phyloP scores from a whole-genome alignment of 2,329 filamentous ascomycete genomes.

The Ascochyta lentis region DNA sequence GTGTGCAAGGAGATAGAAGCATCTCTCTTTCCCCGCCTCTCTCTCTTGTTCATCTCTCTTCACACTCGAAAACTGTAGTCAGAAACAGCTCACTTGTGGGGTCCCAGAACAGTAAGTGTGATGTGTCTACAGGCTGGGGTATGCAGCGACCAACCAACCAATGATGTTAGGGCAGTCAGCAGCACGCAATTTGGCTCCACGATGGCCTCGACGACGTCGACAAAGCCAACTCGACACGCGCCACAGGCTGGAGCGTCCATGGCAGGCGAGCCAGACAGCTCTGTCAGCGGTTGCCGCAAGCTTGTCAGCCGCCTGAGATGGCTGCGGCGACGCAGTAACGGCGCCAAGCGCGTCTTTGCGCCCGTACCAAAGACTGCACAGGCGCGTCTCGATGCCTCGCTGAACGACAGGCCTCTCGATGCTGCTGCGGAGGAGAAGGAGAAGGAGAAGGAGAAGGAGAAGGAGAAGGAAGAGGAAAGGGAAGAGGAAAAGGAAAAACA shows the following conservation, averaged over 20 bases:
- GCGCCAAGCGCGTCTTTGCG: constrained; percentile 22
- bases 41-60: background rate
- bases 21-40: background rate
- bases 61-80: background rate
- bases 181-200: constrained; percentile 37
- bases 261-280: constrained; percentile 7
- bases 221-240: constrained; percentile 4
- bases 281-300: constrained; percentile 16
- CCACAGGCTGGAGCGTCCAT: constrained; percentile 9
- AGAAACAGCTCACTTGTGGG: background rate
- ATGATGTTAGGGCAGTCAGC: constrained; percentile 29
- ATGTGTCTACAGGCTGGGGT: background rate
- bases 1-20: background rate
- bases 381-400: constrained; percentile 42
- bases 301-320: constrained; percentile 19
- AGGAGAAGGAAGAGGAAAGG: constrained; percentile 35
- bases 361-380: constrained; percentile 31
- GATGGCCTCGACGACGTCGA: constrained; percentile 25
- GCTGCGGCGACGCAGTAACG: constrained; percentile 11
- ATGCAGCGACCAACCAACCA: constrained; percentile 27
- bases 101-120: constrained; percentile 17
- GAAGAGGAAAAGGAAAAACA: constrained; percentile 39
- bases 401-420: constrained; percentile 37
- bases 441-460: constrained; percentile 28
- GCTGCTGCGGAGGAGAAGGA: constrained; percentile 36